phyloP scores from a whole-genome alignment of 768 basidiomycete genomes.

The Mycena olivaceomarginata region DNA sequence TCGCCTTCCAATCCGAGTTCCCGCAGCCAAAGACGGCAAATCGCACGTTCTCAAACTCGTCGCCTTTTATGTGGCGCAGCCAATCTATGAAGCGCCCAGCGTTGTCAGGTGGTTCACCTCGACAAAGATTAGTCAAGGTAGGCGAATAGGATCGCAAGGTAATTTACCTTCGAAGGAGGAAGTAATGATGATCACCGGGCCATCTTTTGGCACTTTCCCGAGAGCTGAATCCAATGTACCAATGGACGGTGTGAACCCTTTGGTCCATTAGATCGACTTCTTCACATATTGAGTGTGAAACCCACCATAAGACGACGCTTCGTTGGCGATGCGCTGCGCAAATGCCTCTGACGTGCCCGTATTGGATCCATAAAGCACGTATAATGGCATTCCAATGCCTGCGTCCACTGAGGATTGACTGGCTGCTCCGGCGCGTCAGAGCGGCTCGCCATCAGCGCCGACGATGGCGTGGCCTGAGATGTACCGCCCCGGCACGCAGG shows the following conservation, averaged over 20 bases:
- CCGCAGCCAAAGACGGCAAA: slow-evolving; percentile 72
- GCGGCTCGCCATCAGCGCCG: slow-evolving; percentile 37
- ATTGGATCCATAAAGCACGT: slow-evolving; percentile 67
- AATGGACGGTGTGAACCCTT: slow-evolving; percentile 62
- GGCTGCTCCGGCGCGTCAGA: neutral
- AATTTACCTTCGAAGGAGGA: slow-evolving; percentile 65
- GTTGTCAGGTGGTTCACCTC: slow-evolving; percentile 69
- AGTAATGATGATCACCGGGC: slow-evolving; percentile 66
- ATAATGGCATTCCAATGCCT: slow-evolving; percentile 51
- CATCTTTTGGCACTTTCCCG: slow-evolving; percentile 61
- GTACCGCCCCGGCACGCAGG: slow-evolving; percentile 52
- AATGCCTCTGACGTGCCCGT: slow-evolving; percentile 70
- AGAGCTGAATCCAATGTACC: slow-evolving; percentile 63
- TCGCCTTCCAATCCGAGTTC: slow-evolving; percentile 69
- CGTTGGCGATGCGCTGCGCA: slow-evolving; percentile 64
- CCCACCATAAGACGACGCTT: slow-evolving; percentile 59
- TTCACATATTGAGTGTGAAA: neutral
- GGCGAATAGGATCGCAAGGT: neutral
- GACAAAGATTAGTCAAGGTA: slow-evolving; percentile 43
- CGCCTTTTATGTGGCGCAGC: slow-evolving; percentile 55
- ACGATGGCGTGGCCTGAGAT: slow-evolving; percentile 43
- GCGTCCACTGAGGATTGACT: neutral
- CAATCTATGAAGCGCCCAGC: slow-evolving; percentile 67
- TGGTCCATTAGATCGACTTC: neutral
- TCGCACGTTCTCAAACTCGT: slow-evolving; percentile 54